These are phyloP conservation scores for Candida arabinofermentans DNA, from an alignment of 805 yeast genomes.

Conservation along the genomic window DNA sequence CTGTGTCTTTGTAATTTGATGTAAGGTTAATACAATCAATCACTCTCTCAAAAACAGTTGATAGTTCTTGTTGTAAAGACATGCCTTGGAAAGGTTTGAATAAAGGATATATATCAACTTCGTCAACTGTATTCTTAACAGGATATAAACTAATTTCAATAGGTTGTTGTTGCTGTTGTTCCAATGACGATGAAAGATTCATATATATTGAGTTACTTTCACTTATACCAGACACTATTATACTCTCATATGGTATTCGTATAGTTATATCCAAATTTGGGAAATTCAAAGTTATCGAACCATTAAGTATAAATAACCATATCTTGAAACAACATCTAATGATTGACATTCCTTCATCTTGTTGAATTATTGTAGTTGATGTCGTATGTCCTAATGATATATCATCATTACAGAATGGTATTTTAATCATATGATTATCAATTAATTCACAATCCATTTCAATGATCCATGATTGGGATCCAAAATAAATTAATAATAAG, in stretches of 20 bases:
- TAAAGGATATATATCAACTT: slow-evolving; percentile 16
- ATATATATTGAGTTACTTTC: slow-evolving; percentile 7
- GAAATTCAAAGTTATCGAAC: slow-evolving; percentile 16
- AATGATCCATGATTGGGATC: slow-evolving; percentile 13
- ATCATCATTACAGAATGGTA: slow-evolving; percentile 8
- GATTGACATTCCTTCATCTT: background rate
- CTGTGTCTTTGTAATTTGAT: slow-evolving; percentile 15
- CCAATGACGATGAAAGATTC: slow-evolving; percentile 6
- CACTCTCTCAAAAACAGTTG: slow-evolving; percentile 15
- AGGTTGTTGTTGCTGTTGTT: slow-evolving; percentile 5
- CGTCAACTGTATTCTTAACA: background rate
- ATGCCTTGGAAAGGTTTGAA: slow-evolving; percentile 17
- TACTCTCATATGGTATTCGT: slow-evolving; percentile 21
- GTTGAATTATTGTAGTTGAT: no score
- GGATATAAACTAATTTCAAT: background rate
- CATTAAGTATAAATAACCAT: slow-evolving; percentile 25
- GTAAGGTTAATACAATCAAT: slow-evolving; percentile 20
- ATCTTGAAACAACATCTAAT: slow-evolving; percentile 8
- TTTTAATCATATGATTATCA: slow-evolving; percentile 1
- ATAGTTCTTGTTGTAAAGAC: slow-evolving; percentile 15
- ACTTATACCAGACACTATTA: slow-evolving; percentile 16
- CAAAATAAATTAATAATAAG: slow-evolving; percentile 17
- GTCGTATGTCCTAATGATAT: background rate
- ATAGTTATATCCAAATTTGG: slow-evolving; percentile 10
- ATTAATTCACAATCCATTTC: slow-evolving; percentile 8